Evolutionary conservation across 2,329 filamentous ascomycete species (phyloP), one percentile per base, ranked within the genome.

Genomic region (Monosporascus sp.): DNA sequence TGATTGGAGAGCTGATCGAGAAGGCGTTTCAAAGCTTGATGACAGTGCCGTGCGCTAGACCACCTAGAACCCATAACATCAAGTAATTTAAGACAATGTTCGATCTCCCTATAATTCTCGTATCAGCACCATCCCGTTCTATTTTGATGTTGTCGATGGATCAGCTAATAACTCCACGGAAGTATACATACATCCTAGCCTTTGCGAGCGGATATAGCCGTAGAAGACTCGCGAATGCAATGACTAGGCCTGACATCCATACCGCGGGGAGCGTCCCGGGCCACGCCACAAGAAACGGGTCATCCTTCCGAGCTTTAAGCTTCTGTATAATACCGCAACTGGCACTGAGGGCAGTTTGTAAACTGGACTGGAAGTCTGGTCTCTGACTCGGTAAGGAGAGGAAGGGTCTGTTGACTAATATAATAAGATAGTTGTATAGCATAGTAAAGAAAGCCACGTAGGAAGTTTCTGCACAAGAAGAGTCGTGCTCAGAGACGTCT

Each of bases 331-430:
- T 46, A 19, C 20, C 31, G 20, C 51, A 52, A 46, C 51, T 51
- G 17, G 51, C 54, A 16, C 43, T 35, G n/a, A 55, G 31, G 20
- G 54, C 51, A 22, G 38, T 38, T 38, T 55, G 54, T 17, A 55
- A 37, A n/a, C 51, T 53, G 11, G 51, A 53, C 22, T 47, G 51
- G 45, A 55, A 55, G 37, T 55, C 54, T 27, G 50, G 37, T 2
- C 41, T 37, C 17, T 53, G 19, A 8, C 22, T 50, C 9, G 47
- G 41, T 5, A 53, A 49, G 2, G 54, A 55, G n/a, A 55, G 51
- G 26, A 53, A 55, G 1, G 54, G 54, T 7, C 54, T 51, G n/a
- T 55, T 53, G 27, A 53, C 41, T 19, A 55, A 35, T 37, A 55
- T 48, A n/a, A 55, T 35, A 14, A 53, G 31, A 48, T 53, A 37